Evolutionary conservation across 306 rosid species (phyloP).

Genomic region (Luffa acutangula): DNA sequence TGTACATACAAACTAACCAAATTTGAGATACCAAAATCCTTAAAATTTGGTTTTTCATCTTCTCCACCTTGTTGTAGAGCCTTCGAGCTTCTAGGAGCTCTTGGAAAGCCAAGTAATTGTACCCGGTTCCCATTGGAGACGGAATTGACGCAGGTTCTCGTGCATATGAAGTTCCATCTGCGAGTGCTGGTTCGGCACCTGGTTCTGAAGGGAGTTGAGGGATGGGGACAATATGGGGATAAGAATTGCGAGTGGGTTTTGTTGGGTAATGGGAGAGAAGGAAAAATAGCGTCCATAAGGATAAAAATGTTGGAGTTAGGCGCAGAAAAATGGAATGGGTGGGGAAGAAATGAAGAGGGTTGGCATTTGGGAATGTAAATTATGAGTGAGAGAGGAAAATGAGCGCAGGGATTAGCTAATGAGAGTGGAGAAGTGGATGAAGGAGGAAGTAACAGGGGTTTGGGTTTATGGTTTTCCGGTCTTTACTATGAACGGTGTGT

Average conservation of each 20-base stretch:
- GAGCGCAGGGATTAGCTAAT: not conserved
- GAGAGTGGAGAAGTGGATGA: not conserved
- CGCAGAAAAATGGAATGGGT: not conserved
- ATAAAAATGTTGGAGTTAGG: not conserved
- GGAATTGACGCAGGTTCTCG: constrained; percentile 4
- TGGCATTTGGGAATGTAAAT: not conserved
- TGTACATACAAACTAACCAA: not conserved
- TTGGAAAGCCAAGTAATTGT: constrained; percentile 14
- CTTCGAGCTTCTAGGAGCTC: constrained; percentile 12
- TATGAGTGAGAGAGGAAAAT: not conserved
- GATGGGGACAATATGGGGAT: not conserved
- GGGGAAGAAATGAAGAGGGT: constrained; percentile 1
- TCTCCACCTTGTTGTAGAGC: not conserved
- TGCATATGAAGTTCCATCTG: constrained; percentile 11
- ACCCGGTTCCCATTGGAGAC: constrained; percentile 12
- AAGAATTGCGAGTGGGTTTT: constrained; percentile 14
- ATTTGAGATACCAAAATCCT: not conserved
- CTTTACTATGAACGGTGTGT: not conserved
- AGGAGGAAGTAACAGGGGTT: not conserved
- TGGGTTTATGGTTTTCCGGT: constrained; percentile 1
- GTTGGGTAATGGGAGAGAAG: constrained; percentile 14
- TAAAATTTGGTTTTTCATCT: not conserved
- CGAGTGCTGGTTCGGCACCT: constrained; percentile 19
- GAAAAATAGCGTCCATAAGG: constrained; percentile 33
- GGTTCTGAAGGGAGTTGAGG: constrained; percentile 6